Base-by-base conservation (phyloP, 768 basidiomycete genomes). In the Hygrophoropsis aurantiaca region DNA sequence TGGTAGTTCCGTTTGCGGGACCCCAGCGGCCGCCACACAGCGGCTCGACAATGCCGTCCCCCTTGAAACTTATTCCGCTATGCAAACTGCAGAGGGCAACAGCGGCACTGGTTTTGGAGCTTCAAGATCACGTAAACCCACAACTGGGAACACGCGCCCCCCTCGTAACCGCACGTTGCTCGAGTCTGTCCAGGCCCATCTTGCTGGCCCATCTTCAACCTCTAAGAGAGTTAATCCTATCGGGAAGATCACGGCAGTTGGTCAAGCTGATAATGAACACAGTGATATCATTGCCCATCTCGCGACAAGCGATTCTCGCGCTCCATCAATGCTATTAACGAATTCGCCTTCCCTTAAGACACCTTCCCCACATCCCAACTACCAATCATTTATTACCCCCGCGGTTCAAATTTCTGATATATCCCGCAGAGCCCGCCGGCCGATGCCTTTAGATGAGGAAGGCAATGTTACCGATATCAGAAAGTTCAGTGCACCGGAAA, bases 111-210 rank as follows among this genome's bases (percentile, higher is more conserved):
- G 41, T 33, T 5, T 30, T 30, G 32, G 30, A 32, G 46, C 25
- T 50, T 51, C 50, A 19, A 18, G 15, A 19, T 52, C 63, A 55
- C 61, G 50, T 58, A 55, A 62, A 33, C 56, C 46, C n/a, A 35
- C 26, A 36, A 34, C 45, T 37, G 34, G 21, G 44, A 42, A 36
- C 18, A 16, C 25, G 11, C 56, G 63, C 33, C 53, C 53, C 40
- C 63, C 64, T 34, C 73, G 73, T 47, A 64, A 70, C 50, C 71
- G 68, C 51, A 74, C 64, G 52, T 66, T 81, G 26, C 63, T 68
- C 35, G 72, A 78, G 44, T 73, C 77, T 11, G 70, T 82, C 3
- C 75, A 73, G 33, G 74, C 74, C 2, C 70, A 81, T 57, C 72
- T 82, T 40, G 52, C 54, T 10, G 46, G 42, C 5, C 47, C 57